Base-by-base conservation (phyloP, 805 yeast genomes). In the Yarrowia bubula region DNA sequence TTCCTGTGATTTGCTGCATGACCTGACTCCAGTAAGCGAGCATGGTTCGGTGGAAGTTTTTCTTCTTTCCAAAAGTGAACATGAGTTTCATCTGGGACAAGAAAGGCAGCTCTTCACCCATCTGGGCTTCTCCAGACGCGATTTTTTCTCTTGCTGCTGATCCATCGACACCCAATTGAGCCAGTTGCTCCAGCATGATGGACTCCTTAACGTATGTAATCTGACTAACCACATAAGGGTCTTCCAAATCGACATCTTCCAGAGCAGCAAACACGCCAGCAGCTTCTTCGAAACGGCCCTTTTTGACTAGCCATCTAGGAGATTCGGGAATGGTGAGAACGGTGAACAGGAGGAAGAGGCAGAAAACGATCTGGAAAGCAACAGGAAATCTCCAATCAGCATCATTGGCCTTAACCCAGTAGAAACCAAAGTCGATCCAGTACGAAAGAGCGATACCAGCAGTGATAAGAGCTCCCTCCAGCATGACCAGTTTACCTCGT, bases 1-100 rank as follows among this genome's bases (percentile, higher is more conserved):
- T 86, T 64, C 98, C 98, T 8, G 96, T 85, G 72, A 90, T 85
- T 76, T 92, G 98, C 76, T 93, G 98, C 72, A 90, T 79, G 68
- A 69, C 48, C 66, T 84, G 79, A 61, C 51, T 41, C 69, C 5
- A 78, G 72, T 77, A 81, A 77, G 22, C 74, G 72, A 9, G 80
- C 81, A 50, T 50, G 8, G 51, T 35, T 35, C 65, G 14, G 35
- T 35, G 44, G 38, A 65, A 33, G 46, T 58, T 22, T n/a, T 44
- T 46, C 66, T 58, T 65, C 42, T 58, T 33, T n/a, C 53, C 53
- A 48, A 48, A 48, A 22, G 53, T 48, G 39, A 48, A 48, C 38
- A 48, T 48, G 53, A 48, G 53, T 8, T 48, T 48, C 53, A 39
- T 39, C 22, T 51, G 44, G 1, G 14, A 10, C 28, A 48, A 5